These are phyloP conservation scores for Agrocybe praecox DNA, from an alignment of 768 basidiomycete species.

Conservation along the genomic window DNA sequence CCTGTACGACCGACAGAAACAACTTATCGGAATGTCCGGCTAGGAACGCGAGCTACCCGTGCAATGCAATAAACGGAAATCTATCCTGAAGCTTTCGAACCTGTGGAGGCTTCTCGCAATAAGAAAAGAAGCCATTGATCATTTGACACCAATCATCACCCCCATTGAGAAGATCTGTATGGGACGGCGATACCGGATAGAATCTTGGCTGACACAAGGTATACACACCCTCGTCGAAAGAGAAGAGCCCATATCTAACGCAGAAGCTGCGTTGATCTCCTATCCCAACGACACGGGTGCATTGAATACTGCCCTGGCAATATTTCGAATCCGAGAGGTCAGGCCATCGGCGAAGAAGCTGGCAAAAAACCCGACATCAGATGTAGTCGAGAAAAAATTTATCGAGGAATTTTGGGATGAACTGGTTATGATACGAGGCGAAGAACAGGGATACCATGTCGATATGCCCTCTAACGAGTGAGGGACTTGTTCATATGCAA, in stretches of 20 bases:
- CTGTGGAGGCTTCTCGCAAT: conserved; percentile 10
- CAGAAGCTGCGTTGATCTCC: not conserved
- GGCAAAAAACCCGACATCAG: no score
- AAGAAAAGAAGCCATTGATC: conserved; percentile 1
- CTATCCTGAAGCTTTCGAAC: conserved; percentile 12
- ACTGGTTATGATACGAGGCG: no score
- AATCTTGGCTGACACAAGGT: not conserved
- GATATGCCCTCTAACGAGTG: no score
- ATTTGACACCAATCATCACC: not conserved
- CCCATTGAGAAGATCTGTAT: not conserved
- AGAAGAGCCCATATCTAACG: not conserved
- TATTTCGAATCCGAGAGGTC: not conserved
- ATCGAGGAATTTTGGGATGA: no score
- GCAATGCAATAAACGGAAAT: no score
- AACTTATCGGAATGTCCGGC: no score
- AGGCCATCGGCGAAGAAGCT: no score
- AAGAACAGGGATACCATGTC: no score
- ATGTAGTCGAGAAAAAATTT: no score
- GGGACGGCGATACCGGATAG: not conserved
- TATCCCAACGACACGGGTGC: not conserved
- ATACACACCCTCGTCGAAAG: not conserved
- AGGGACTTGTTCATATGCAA: no score
- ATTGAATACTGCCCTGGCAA: not conserved
- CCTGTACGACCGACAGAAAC: no score
- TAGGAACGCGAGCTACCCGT: no score